Evolutionary conservation across 371 early-diverging fungal genomes (phyloP).

Genomic region (Mortierella sp.): DNA sequence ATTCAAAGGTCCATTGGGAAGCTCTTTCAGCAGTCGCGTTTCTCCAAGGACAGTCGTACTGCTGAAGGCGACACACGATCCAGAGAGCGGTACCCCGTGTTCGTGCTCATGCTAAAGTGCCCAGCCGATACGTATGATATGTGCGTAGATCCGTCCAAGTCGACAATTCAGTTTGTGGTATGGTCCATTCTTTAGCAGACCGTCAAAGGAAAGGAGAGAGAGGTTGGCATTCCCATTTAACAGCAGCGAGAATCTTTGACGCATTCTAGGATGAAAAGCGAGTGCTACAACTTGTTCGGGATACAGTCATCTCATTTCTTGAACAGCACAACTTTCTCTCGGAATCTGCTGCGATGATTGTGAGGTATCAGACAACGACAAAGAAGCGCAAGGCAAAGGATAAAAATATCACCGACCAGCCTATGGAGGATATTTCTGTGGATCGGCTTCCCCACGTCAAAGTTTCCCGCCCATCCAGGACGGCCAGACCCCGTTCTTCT

Average conservation of each 20-base stretch:
- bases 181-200: no score
- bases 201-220: no score
- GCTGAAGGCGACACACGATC: conserved; percentile 31
- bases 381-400: conserved; percentile 18
- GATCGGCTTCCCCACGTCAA: conserved; percentile 18
- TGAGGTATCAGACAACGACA: conserved; percentile 15
- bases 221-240: no score
- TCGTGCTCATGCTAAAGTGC: conserved; percentile 59
- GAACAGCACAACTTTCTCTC: conserved; percentile 37
- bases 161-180: conserved; percentile 58
- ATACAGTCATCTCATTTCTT: conserved; percentile 26
- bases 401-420: neutral
- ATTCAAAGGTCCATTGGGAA: conserved; percentile 57
- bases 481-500: neutral
- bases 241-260: no score
- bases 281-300: conserved; percentile 14
- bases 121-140: conserved; percentile 59
- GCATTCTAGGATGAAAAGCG: conserved; percentile 35
- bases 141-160: conserved; percentile 59
- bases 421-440: neutral
- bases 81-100: conserved; percentile 62
- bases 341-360: conserved; percentile 11
- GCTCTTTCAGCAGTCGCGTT: conserved; percentile 55
- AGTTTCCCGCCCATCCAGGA: conserved; percentile 16
- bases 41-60: conserved; percentile 32